These are phyloP conservation scores for Trametes versicolor DNA, from an alignment of 1,284 basidiomycete species.

Conservation along the genomic window DNA sequence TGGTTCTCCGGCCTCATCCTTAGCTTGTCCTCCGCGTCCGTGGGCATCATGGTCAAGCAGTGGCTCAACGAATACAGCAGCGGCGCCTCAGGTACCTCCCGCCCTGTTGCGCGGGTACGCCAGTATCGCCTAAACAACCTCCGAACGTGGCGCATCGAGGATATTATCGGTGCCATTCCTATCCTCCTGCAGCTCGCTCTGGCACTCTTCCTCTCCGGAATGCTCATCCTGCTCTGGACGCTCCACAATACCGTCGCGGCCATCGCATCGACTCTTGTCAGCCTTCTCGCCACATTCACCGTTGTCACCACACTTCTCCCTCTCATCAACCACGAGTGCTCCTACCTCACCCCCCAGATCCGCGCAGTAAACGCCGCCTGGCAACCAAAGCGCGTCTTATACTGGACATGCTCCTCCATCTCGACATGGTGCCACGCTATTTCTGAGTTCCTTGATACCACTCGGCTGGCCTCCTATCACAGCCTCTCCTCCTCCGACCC, in stretches of 20 bases:
- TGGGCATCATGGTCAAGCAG: slow-evolving; percentile 33
- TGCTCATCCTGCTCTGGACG: slow-evolving; percentile 26
- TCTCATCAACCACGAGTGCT: background rate
- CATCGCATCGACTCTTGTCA: slow-evolving; percentile 6
- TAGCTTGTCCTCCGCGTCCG: slow-evolving; percentile 25
- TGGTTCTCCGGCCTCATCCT: slow-evolving; percentile 32
- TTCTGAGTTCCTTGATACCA: background rate
- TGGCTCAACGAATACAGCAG: slow-evolving; percentile 28
- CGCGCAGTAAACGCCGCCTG: background rate
- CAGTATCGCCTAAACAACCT: slow-evolving; percentile 30
- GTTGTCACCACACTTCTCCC: background rate
- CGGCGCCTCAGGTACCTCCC: slow-evolving; percentile 12
- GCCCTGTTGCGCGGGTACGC: slow-evolving; percentile 21
- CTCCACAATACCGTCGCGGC: slow-evolving; percentile 21
- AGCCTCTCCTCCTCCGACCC: too few relatives aligned
- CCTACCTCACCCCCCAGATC: background rate
- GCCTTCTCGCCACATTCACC: slow-evolving; percentile 4
- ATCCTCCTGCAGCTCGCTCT: slow-evolving; percentile 27
- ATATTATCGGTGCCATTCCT: slow-evolving; percentile 26
- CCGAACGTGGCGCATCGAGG: slow-evolving; percentile 23
- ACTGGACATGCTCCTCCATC: too few relatives aligned
- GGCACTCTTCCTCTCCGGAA: slow-evolving; percentile 27
- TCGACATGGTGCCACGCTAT: too few relatives aligned
- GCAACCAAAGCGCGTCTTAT: background rate
- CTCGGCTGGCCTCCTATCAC: too few relatives aligned